Base-by-base conservation (phyloP, 2,329 filamentous ascomycete genomes). In the Fusarium illudens region DNA sequence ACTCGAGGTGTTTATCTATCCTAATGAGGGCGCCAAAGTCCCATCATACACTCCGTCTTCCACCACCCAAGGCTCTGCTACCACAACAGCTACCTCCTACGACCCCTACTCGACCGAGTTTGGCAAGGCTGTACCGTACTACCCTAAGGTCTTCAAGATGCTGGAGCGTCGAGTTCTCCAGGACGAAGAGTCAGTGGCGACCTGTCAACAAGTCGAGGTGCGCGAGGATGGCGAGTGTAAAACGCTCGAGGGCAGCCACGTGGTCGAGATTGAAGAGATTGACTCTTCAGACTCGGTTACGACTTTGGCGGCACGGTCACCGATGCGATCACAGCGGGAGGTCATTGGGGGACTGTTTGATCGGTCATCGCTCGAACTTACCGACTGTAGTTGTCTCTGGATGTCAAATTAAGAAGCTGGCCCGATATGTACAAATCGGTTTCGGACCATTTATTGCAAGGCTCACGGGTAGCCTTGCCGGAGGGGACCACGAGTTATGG, bases 1-100 rank as follows among this genome's bases (percentile, higher is more conserved):
- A 3, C 78, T 89, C 6, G 86, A 89, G 53, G 75, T 87, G 4
- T 87, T 87, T 67, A 84, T 89, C 37, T 89, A 87, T 65, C 81
- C 85, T 1, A 77, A 78, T 22, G 84, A 87, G 67, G 86, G 84
- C 68, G 81, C 79, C 55, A 85, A 81, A 66, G 75, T 75, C 8
- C 46, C 58, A 4, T 52, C 58, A 8, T 67, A 44, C 15, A 39
- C 39, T 15, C 58, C 66, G 7, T 56, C 70, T 2, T 51, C 64
- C 22, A 39, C 64, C 11, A 51, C 56, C 3, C 37, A 33, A 37
- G n/a, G 59, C 8, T 17, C 50, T 7, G 30, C 60, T 8, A 49
- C 67, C 25, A 37, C 66, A 6, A 64, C 72, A 15, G 44, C 70
- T 7, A 59, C 58, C 7, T 48, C 64, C 12, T 42, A 70, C 3